Base-by-base conservation (phyloP, 2,329 filamentous ascomycete genomes). In the Trichoderma arundinaceum region DNA sequence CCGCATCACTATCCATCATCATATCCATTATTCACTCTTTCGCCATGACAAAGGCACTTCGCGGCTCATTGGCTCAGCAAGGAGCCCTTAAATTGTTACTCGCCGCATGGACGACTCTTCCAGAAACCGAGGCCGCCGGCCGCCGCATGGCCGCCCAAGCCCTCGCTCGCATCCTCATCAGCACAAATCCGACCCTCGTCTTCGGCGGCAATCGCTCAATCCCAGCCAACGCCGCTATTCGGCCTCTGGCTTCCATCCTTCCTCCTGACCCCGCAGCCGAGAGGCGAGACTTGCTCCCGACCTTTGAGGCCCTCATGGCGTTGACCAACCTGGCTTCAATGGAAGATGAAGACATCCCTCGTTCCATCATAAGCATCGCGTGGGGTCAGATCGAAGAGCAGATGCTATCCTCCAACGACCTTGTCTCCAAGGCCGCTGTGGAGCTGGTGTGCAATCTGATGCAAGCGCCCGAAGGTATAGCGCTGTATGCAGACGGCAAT, bases 401-500 rank as follows among this genome's bases (percentile, higher is more conserved):
- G 17, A 81, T 98, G 1, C 84, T 98, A 1, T 90, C 88, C 13
- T 86, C 86, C 51, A 95, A 97, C 75, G 78, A 82, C 1, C 84
- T 91, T 69, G 85, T 99, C 17, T 89, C 90, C 64, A 91, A 94
- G 58, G 94, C 94, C 0, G 87, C 92, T 0, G 91, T 92, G 32
- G 94, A 99, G 76, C 84, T 99, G 2, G 83, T 97, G 22, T 99
- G 95, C 80, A 99, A 99, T 73, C 83, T 99, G 15, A 90, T 92
- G 74, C 88, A 90, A 65, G 84, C 84, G 1, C 86, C 88, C 0
- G 83, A 88, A 41, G 90, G 89, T 17, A 83, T 91, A 3, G 82
- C 85, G 1, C 83, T 90, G 33, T 94, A 92, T 71, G 89, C 88
- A 0, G 89, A 91, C 65, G 85, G 83, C 10, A 86, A 84, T 3